phyloP scores from a whole-genome alignment of 75 land plant genomes.

The Sequoiadendron giganteum region DNA sequence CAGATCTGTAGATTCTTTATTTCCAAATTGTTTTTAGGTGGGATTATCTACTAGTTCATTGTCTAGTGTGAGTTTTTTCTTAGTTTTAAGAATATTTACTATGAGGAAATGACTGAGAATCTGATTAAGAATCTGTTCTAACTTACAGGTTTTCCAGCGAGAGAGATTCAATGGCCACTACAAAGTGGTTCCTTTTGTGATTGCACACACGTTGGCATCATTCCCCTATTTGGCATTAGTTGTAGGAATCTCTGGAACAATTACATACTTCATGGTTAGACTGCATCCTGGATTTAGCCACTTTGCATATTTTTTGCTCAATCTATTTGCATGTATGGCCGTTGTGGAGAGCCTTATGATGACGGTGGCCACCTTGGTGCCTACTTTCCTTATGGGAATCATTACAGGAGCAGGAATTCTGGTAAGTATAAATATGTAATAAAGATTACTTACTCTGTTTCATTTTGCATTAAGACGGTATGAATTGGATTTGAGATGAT shows the following conservation, averaged over 20 bases:
- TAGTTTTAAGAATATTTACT: neutral
- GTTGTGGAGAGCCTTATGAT: conserved; percentile 40
- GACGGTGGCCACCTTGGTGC: conserved; percentile 36
- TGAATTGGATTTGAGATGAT: neutral
- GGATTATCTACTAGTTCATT: too few species aligned
- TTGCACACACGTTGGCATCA: conserved; percentile 27
- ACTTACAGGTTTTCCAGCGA: conserved; percentile 24
- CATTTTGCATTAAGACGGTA: too few species aligned
- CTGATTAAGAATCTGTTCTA: neutral
- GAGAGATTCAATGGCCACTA: conserved; percentile 37
- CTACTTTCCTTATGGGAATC: conserved; percentile 42
- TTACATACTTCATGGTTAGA: conserved; percentile 30
- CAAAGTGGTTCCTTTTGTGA: conserved; percentile 22
- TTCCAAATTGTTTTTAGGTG: too few species aligned
- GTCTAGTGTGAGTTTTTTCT: too few species aligned
- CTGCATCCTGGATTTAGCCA: conserved; percentile 29
- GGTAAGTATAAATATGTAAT: conserved; percentile 8
- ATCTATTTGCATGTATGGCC: conserved; percentile 18
- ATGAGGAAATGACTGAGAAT: neutral
- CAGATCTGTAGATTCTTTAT: too few species aligned
- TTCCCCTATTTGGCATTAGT: conserved; percentile 26
- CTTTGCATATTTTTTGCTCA: conserved; percentile 26
- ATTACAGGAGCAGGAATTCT: conserved; percentile 36
- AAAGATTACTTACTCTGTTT: too few species aligned
- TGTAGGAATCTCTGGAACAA: conserved; percentile 21